phyloP scores from a whole-genome alignment of 129 eudicot genomes.

The Escallonia herrerae region DNA sequence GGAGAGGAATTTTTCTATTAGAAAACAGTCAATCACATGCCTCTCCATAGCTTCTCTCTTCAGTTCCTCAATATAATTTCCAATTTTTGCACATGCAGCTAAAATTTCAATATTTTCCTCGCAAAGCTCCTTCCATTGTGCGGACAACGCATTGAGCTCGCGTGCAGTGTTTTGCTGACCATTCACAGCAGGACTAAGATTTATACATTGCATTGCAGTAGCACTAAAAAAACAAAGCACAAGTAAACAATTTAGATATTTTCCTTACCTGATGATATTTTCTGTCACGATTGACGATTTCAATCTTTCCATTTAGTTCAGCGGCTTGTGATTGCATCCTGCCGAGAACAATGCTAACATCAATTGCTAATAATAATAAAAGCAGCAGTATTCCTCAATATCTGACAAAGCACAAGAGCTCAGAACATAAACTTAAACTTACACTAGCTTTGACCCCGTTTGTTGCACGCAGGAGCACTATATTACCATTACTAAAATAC shows the following conservation, averaged over 20 bases:
- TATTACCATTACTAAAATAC: no score
- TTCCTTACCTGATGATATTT: slow-evolving; percentile 85
- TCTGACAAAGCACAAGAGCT: background rate
- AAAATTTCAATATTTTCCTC: slow-evolving; percentile 78
- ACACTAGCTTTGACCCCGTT: no score
- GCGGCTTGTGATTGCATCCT: slow-evolving; percentile 78
- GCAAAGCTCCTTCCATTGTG: slow-evolving; percentile 95
- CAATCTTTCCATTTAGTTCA: slow-evolving; percentile 62
- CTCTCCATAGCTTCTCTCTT: slow-evolving; percentile 70
- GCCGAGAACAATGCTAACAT: background rate
- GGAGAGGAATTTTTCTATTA: background rate
- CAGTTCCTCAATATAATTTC: slow-evolving; percentile 41
- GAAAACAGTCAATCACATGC: slow-evolving; percentile 30
- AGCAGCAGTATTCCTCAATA: background rate
- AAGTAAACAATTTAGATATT: background rate
- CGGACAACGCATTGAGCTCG: slow-evolving; percentile 86
- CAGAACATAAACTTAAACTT: slow-evolving; percentile 1
- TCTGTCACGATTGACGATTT: slow-evolving; percentile 77
- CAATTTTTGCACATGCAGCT: slow-evolving; percentile 63
- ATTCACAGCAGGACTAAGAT: slow-evolving; percentile 7
- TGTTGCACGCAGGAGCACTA: no score
- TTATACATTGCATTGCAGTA: background rate
- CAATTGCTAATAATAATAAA: background rate
- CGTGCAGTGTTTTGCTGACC: slow-evolving; percentile 86
- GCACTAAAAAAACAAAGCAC: background rate